Conservation (phyloP, 805 yeast species). For the Ogataea haglerorum region DNA sequence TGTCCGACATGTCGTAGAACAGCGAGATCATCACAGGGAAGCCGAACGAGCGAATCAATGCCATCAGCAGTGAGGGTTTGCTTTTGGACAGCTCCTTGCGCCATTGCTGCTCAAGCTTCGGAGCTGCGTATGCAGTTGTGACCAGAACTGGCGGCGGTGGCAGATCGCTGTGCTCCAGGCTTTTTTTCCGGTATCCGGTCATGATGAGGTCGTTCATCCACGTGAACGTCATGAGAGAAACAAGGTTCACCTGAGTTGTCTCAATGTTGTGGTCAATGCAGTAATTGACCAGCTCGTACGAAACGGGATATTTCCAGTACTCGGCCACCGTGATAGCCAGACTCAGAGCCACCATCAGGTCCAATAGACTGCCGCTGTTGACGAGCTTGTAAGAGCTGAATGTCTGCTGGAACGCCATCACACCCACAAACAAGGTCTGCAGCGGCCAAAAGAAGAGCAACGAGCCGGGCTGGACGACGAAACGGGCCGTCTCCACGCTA, state of each 20-base stretch:
- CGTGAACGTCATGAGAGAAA: slow-evolving; percentile 73
- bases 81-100: slow-evolving; percentile 23
- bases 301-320: slow-evolving; percentile 35
- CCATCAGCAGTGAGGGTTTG: slow-evolving; percentile 33
- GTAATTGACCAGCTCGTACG: slow-evolving; percentile 34
- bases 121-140: slow-evolving; percentile 33
- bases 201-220: slow-evolving; percentile 91
- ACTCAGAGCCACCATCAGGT: slow-evolving; percentile 30
- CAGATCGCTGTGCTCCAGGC: slow-evolving; percentile 36
- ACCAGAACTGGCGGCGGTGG: slow-evolving; percentile 41
- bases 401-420: slow-evolving; percentile 24
- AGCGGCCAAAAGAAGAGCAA: slow-evolving; percentile 41
- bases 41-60: slow-evolving; percentile 39
- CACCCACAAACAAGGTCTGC: slow-evolving; percentile 13
- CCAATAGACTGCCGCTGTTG: slow-evolving; percentile 8
- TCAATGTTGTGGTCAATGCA: slow-evolving; percentile 33
- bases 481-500: slow-evolving; percentile 40
- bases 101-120: slow-evolving; percentile 35
- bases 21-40: slow-evolving; percentile 34
- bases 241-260: slow-evolving; percentile 47
- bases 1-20: slow-evolving; percentile 37
- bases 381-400: slow-evolving; percentile 29
- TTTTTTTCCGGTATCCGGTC: slow-evolving; percentile 49
- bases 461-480: slow-evolving; percentile 37
- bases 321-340: slow-evolving; percentile 38